Base-by-base conservation (phyloP, 179 eudicot genomes). In the Pouteria campechiana region DNA sequence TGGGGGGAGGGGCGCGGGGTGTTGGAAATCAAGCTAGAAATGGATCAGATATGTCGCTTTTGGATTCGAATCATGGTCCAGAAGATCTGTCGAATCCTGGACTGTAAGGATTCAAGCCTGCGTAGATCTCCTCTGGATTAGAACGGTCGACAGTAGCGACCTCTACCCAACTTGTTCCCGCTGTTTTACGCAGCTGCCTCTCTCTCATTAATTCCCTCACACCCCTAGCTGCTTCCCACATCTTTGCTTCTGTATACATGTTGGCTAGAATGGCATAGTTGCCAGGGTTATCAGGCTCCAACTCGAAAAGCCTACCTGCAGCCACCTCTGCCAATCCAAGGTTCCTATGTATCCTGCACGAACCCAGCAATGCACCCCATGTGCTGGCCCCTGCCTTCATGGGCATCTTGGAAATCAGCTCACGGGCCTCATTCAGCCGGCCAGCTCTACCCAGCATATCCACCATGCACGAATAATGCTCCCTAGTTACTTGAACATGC, bases 381-480 rank as follows among this genome's bases (percentile, higher is more conserved):
- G 78, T 67, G 48, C 76, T 72, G 33, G 67, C 89, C 43, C 79
- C 76, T 32, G 70, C 64, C 62, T 82, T 81, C 24, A 46, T 73
- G 15, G 96, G 89, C 89, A 82, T 78, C 19, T 57, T 43, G 25
- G 60, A 56, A 33, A 86, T 63, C 52, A 79, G 24, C 27, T 43
- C 56, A 47, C 76, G 88, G 25, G 93, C 96, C 63, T 86, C 93
- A 44, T 81, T 80, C 44, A 81, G 51, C 39, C 56, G 20, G 17
- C 96, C 85, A n/a, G 82, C 71, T 58, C 83, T 58, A 3, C 89
- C 82, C 14, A 78, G 53, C 42, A 86, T 73, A 61, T 82, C 89
- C 3, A 82, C 53, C 65, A 86, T 47, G 50, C 89, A 82, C 24
- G 85, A 84, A 44, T 82, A 86, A 47, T 82, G 96, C 70, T 82